Base-by-base conservation (phyloP, 2,329 filamentous ascomycete genomes). In the Chaetomiaceae sp. region DNA sequence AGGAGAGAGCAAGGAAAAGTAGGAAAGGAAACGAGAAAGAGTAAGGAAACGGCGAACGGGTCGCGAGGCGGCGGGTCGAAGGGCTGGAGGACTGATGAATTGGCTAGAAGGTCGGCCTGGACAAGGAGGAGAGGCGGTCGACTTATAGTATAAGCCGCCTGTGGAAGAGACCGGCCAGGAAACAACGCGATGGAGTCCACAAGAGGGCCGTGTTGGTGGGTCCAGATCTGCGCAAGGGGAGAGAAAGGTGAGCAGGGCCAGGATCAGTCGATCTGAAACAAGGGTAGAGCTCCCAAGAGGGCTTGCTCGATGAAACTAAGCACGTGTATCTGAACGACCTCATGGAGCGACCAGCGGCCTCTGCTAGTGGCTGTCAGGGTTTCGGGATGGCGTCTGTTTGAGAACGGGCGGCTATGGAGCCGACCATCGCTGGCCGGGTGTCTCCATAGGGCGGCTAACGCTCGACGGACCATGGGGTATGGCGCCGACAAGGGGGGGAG, bases 331-430 rank as follows among this genome's bases (percentile, higher is more conserved):
- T 68, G 63, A 72, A 71, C 56, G 58, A 60, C 58, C 62, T 61
- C 64, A 66, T 65, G 57, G 62, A 57, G 55, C 52, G 58, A 52
- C 53, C 62, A 69, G 56, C 62, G 65, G 64, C 64, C 62, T 62
- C 65, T 65, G 67, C 72, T 68, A 78, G 76, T 78, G 75, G 75
- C 67, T 69, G 61, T 58, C 56, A n/a, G 56, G 27, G 58, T 58
- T 58, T 64, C 58, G 63, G 60, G 59, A 67, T 65, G 68, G 71
- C 69, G 69, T 69, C 63, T 72, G 69, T 74, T 65, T 72, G 65
- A 62, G 32, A 64, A 63, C 59, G 66, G 70, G 70, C 69, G 70
- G 70, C 64, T 72, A 73, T 58, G 54, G 62, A 57, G 53, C 49
- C 51, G 60, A 54, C 56, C 58, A 24, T 40, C 47, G 50, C 47